phyloP scores from a whole-genome alignment of 2,329 filamentous ascomycete genomes.

The Fusarium napiforme region DNA sequence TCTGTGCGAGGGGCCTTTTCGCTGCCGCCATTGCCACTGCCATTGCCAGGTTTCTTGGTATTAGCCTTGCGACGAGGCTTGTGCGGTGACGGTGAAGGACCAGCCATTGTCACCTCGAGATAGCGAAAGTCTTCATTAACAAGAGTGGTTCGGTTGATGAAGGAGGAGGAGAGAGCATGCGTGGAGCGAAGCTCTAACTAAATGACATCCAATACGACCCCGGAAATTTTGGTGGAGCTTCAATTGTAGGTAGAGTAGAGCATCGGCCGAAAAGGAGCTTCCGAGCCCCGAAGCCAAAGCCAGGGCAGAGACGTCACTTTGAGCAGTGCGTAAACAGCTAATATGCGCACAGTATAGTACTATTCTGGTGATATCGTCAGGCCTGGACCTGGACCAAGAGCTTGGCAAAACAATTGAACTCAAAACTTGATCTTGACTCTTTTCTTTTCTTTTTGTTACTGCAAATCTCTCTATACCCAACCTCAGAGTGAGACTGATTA shows the following conservation, averaged over 20 bases:
- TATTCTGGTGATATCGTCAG: constrained; percentile 37
- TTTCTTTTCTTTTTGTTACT: background rate
- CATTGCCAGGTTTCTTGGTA: constrained; percentile 60
- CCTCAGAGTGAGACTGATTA: background rate
- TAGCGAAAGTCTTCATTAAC: constrained; percentile 36
- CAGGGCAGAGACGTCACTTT: constrained; percentile 29
- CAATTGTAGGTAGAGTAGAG: background rate
- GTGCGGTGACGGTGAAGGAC: constrained; percentile 65
- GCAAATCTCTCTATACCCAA: background rate
- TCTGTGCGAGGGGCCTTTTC: constrained; percentile 54
- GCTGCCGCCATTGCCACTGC: constrained; percentile 18
- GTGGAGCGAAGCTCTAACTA: constrained; percentile 28
- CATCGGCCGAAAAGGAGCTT: constrained; percentile 34
- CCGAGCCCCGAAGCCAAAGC: constrained; percentile 41
- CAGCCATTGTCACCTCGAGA: constrained; percentile 58
- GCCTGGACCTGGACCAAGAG: constrained; percentile 11
- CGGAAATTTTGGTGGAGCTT: constrained; percentile 40
- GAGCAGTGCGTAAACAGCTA: background rate
- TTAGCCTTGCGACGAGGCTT: constrained; percentile 66
- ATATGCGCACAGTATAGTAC: constrained; percentile 19
- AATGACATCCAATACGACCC: constrained; percentile 23
- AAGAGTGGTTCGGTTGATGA: constrained; percentile 16
- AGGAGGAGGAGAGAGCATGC: constrained; percentile 25
- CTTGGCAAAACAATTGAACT: constrained; percentile 35
- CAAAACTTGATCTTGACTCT: constrained; percentile 3